Base-by-base conservation (phyloP, 179 eudicot genomes). In the Nepenthes alata region DNA sequence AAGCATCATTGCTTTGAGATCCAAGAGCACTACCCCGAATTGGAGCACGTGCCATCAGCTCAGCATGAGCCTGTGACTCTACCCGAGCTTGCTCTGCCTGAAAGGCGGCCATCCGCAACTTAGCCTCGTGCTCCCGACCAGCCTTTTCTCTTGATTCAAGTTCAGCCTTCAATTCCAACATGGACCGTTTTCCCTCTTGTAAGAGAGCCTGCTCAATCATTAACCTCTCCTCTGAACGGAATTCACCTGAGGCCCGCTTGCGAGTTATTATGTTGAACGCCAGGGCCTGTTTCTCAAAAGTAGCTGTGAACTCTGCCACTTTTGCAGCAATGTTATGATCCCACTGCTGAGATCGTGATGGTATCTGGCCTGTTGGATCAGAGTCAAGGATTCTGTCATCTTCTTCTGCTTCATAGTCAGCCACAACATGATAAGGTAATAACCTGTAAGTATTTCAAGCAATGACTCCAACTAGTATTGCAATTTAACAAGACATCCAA, bases 391-490 rank as follows among this genome's bases (percentile, higher is more conserved):
- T 86, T 75, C 89, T 84, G 69, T 91, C 97, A 66, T 91, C 97
- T 70, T 86, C 97, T 77, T 91, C 97, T 57, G 96, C 96, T 86
- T 91, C 97, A 74, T 88, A 91, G 77, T 91, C 97, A n/a, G 97
- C 97, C 71, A 91, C 96, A 47, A 91, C 97, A 73, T 91, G 97
- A 75, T 91, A 91, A 35, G 97, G 97, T 38, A 91, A 80, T 67
- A 91, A 79, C 87, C 97, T 91, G 88, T 64, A 73, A 50, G 38
- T 56, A 68, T 37, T 49, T 36, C 11, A 55, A 44, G 53, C 53
- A 61, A 53, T 53, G 6, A 59, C 37, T 16, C 35, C 34, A 36
- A 52, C 35, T 52, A 47, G 60, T 3, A 65, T 45, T 36, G 35
- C 8, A 34, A n/a, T 14, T n/a, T 6, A 15, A 52, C 55, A n/a